A percentile compares a stretch with the other conserved stretches of the same genome.
phyloP scores from a whole-genome alignment of 202 grass and related monocot species.

The Panicum hallii region DNA sequence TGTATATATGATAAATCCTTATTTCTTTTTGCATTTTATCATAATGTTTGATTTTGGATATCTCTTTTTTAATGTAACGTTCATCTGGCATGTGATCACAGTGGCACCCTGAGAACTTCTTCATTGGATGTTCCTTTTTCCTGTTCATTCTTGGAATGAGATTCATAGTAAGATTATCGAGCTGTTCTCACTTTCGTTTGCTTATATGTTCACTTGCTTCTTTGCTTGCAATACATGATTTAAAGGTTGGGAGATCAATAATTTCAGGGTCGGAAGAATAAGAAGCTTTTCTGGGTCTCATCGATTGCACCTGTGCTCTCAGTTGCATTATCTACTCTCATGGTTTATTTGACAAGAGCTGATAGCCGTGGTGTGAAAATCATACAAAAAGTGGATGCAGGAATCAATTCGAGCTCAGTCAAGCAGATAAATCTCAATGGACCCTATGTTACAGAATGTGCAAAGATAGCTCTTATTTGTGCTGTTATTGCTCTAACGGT shows the following conservation, averaged over 20 bases:
- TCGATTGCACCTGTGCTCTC: slow-evolving; percentile 80
- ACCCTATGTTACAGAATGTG: slow-evolving; percentile 4
- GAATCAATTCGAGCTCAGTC: slow-evolving; percentile 76
- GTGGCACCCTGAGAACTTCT: slow-evolving; percentile 62
- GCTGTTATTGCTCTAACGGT: slow-evolving; percentile 30
- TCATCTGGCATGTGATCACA: slow-evolving; percentile 46
- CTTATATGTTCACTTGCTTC: not conserved
- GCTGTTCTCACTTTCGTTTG: not conserved
- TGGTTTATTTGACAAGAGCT: slow-evolving; percentile 86
- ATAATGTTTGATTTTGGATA: not conserved
- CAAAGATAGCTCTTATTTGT: slow-evolving; percentile 36
- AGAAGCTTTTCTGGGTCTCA: slow-evolving; percentile 86
- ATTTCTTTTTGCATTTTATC: not conserved
- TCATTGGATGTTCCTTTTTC: slow-evolving; percentile 67
- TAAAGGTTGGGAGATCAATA: not conserved
- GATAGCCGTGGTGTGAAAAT: slow-evolving; percentile 77
- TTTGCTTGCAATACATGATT: slow-evolving; percentile 19
- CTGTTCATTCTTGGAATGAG: slow-evolving; percentile 57
- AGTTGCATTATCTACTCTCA: slow-evolving; percentile 74
- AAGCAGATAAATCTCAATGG: slow-evolving; percentile 58
- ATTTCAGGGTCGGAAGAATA: slow-evolving; percentile 74
- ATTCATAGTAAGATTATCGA: slow-evolving; percentile 63
- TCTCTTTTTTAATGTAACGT: not conserved
- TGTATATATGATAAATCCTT: not conserved
- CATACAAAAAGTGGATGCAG: slow-evolving; percentile 55